A percentile compares a stretch with the other conserved stretches of the same genome.
Conservation (phyloP, 768 basidiomycete genomes). For the Xerocomellus amylosporus region DNA sequence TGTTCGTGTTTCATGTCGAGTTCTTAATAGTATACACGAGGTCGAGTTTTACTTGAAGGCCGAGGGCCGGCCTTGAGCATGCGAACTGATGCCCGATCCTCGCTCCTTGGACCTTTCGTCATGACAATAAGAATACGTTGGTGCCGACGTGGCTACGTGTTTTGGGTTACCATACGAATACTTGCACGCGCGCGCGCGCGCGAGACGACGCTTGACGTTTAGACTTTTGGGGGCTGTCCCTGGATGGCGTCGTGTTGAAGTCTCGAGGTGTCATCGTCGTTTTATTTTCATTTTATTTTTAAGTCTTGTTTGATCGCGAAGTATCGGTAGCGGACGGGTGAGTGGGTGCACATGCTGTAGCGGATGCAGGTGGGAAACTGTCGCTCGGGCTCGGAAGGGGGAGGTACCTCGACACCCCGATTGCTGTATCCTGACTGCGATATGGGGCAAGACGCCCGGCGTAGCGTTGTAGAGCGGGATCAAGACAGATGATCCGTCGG, state of each 20-base stretch:
- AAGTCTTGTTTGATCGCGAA: not conserved
- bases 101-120: not conserved
- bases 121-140: not conserved
- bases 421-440: not conserved
- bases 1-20: not conserved
- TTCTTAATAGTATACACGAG: not conserved
- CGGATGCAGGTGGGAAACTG: not conserved
- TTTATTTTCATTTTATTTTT: too few species aligned
- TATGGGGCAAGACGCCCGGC: not conserved
- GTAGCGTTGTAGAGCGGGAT: not conserved
- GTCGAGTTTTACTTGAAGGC: not conserved
- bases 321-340: slow-evolving; percentile 24
- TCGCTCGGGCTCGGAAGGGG: not conserved
- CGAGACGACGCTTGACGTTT: slow-evolving; percentile 1
- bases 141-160: not conserved
- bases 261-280: slow-evolving; percentile 8
- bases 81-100: not conserved
- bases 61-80: too few species aligned
- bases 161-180: not conserved
- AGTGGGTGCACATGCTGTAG: slow-evolving; percentile 16
- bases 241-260: not conserved
- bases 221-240: slow-evolving; percentile 11
- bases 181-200: not conserved
- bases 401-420: not conserved
- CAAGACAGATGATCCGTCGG: slow-evolving; percentile 7